These are phyloP conservation scores for Sclerotinia minor DNA, from an alignment of 2,329 filamentous ascomycete species.

Conservation along the genomic window DNA sequence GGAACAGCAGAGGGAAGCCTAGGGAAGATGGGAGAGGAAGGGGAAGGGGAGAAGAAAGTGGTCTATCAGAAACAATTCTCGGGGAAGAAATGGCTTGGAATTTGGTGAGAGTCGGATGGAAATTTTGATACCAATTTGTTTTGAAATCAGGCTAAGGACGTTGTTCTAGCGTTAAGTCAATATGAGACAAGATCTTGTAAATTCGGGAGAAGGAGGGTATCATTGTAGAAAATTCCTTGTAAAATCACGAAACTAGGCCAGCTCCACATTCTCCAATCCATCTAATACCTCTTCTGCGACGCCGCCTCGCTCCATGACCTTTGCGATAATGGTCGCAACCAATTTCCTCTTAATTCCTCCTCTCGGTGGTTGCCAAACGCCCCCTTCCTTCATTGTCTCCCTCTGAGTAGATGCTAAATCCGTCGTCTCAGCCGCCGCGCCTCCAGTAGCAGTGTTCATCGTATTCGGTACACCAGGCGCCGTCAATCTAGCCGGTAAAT, in stretches of 20 bases:
- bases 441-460: constrained; percentile 56
- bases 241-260: constrained; percentile 49
- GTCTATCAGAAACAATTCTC: constrained; percentile 49
- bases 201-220: constrained; percentile 23
- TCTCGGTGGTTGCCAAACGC: constrained; percentile 82
- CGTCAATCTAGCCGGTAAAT: constrained; percentile 72
- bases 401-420: constrained; percentile 46
- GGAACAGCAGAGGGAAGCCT: constrained; percentile 14
- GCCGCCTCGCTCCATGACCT: constrained; percentile 73
- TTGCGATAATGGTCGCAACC: constrained; percentile 72
- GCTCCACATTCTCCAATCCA: constrained; percentile 74
- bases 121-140: background rate
- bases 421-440: constrained; percentile 44
- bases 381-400: constrained; percentile 61
- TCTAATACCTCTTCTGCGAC: constrained; percentile 85
- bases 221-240: constrained; percentile 24
- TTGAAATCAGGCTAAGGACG: background rate
- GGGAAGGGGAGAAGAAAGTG: constrained; percentile 43
- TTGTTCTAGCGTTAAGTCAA: background rate
- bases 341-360: constrained; percentile 78
- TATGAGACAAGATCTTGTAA: constrained; percentile 10
- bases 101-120: constrained; percentile 57
- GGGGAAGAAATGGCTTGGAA: constrained; percentile 80
- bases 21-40: constrained; percentile 31
- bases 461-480: constrained; percentile 68